Evolutionary conservation across 108 stramenopile genomes (phyloP).

Genomic region (Stephanodiscus triporus): DNA sequence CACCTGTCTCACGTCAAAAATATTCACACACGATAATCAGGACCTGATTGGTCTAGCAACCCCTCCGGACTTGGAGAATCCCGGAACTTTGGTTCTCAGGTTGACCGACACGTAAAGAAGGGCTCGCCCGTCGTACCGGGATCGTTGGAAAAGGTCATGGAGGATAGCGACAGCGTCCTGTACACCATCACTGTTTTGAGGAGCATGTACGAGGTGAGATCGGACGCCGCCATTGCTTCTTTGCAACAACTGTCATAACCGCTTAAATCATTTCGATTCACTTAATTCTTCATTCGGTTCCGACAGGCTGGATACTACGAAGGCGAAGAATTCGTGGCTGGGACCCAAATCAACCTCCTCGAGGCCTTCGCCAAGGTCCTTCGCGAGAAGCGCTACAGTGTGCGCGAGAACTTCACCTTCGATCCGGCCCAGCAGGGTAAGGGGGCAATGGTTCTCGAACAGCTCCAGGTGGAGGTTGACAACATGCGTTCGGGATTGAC

Average conservation of each 20-base stretch:
- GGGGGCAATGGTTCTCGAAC: constrained; percentile 76
- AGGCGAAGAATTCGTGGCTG: constrained; percentile 85
- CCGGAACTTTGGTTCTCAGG: constrained; percentile 68
- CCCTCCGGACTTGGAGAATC: constrained; percentile 71
- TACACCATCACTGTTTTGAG: constrained; percentile 93
- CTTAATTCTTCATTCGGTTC: not conserved
- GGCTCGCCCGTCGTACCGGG: constrained; percentile 96
- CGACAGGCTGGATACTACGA: constrained; percentile 85
- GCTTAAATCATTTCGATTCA: not conserved
- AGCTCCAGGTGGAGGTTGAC: constrained; percentile 87
- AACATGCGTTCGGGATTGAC: constrained; percentile 86
- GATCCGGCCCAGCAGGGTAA: constrained; percentile 84
- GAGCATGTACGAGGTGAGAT: constrained; percentile 78
- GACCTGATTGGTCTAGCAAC: constrained; percentile 85
- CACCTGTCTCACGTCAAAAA: not conserved
- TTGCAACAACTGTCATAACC: not conserved
- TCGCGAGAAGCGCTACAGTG: constrained; percentile 90
- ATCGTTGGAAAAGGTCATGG: constrained; percentile 70
- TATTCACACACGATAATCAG: not conserved
- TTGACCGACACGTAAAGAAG: constrained; percentile 79
- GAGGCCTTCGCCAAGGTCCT: constrained; percentile 84
- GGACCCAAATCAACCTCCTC: constrained; percentile 86
- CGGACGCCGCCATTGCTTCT: not conserved
- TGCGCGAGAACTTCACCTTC: constrained; percentile 84
- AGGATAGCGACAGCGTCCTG: constrained; percentile 82